Evolutionary conservation across 768 basidiomycete species (phyloP).

Genomic region (Boletus rubropictus): DNA sequence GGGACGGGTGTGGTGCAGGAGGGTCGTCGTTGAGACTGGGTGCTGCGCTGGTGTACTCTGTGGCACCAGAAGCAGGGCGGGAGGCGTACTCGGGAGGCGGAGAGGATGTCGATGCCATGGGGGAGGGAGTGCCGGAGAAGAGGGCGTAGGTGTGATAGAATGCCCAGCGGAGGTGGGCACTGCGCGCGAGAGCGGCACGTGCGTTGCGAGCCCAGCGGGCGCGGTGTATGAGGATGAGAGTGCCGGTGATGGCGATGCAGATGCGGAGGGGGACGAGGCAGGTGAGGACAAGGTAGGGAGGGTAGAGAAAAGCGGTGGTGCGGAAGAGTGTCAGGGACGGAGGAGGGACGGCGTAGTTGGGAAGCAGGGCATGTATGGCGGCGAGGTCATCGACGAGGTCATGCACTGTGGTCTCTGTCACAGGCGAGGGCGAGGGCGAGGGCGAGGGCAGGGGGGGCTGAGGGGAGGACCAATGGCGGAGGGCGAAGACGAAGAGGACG

Average conservation of each 20-base stretch:
- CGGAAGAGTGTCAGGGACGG: slow-evolving; percentile 44
- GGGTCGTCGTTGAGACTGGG: slow-evolving; percentile 12
- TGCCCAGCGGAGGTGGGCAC: slow-evolving; percentile 63
- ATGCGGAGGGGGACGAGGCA: slow-evolving; percentile 57
- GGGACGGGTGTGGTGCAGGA: slow-evolving; percentile 19
- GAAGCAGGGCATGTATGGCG: slow-evolving; percentile 55
- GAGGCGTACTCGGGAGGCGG: slow-evolving; percentile 29
- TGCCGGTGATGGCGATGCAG: slow-evolving; percentile 53
- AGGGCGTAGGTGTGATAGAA: slow-evolving; percentile 46
- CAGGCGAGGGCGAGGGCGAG: slow-evolving; percentile 20
- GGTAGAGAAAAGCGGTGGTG: slow-evolving; percentile 47
- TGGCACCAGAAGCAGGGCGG: slow-evolving; percentile 19
- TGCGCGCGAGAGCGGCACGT: slow-evolving; percentile 52
- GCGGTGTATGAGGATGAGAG: slow-evolving; percentile 53
- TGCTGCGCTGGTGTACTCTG: slow-evolving; percentile 14
- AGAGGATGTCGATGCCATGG: slow-evolving; percentile 31
- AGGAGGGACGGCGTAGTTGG: slow-evolving; percentile 31
- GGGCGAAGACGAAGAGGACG: slow-evolving; percentile 36
- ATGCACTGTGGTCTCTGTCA: slow-evolving; percentile 54
- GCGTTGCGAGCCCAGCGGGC: slow-evolving; percentile 62
- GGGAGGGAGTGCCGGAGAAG: slow-evolving; percentile 52
- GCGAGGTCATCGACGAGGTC: slow-evolving; percentile 59
- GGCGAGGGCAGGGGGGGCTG: background rate
- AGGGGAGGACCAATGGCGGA: slow-evolving; percentile 25
- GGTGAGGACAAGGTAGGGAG: slow-evolving; percentile 64